Evolutionary conservation across 768 basidiomycete species (phyloP), one percentile per base, ranked within the genome.

Genomic region (Leccinum sublutescens): DNA sequence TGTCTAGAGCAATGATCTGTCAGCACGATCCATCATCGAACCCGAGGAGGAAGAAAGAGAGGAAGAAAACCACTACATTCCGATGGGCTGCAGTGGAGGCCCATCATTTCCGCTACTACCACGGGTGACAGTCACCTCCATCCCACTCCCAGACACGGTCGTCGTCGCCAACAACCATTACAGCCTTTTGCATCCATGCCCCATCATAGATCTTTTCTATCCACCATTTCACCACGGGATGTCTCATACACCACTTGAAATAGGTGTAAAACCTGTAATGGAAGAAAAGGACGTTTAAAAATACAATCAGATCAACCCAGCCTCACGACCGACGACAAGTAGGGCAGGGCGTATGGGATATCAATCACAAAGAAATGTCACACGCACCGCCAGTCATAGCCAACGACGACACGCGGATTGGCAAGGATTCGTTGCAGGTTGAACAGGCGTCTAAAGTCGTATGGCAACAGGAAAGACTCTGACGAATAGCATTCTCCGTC

Each of bases 171-270:
- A 79, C 66, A n/a, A 79, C 66, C 61, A 74, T 67, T 52, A 74
- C 68, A 48, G 62, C 66, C 10, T 72, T 61, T 29, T 76, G 69
- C 76, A 77, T 75, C 71, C 74, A 72, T 52, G 75, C 75, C 11
- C 73, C 78, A 55, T 69, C 67, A 29, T 71, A 77, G 52, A 71
- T 61, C 52, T 63, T 71, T 64, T 71, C 68, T 50, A 79, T 76
- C 73, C 76, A 79, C 79, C 79, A 79, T 60, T 62, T 62, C 52
- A 80, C 71, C 45, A 72, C 59, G 36, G 72, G 76, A 55, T 78
- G 74, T 29, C 79, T 66, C 67, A 77, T 66, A 17, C 73, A 55
- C 65, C 71, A 76, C 59, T 77, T 76, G 66, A 63, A 75, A 60
- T 75, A 75, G 27, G 62, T 48, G 48, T 77, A 76, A 49, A 60